phyloP scores from a whole-genome alignment of 2,329 filamentous ascomycete species.

The Graphium sp. region DNA sequence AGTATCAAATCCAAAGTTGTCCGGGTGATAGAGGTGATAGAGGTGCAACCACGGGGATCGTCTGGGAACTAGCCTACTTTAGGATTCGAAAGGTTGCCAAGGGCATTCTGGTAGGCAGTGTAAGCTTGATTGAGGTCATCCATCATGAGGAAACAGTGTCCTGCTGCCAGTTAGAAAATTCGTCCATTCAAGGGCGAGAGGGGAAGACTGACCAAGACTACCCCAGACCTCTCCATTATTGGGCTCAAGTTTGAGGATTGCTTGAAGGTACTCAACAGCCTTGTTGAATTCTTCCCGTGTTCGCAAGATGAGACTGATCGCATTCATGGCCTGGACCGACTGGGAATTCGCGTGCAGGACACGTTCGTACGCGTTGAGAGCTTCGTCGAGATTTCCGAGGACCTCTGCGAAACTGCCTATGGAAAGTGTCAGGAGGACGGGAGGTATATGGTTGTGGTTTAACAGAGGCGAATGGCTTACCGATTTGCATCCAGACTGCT shows the following conservation, averaged over 20 bases:
- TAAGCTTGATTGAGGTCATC: constrained; percentile 96
- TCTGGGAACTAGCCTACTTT: constrained; percentile 44
- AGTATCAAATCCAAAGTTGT: too few relatives aligned
- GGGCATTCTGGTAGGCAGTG: constrained; percentile 84
- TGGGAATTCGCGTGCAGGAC: constrained; percentile 75
- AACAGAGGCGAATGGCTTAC: constrained; percentile 44
- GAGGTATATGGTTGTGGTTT: constrained; percentile 6
- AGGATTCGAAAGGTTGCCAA: constrained; percentile 83
- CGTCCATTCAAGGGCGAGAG: background rate
- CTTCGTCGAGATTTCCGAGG: constrained; percentile 76
- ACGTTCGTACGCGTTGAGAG: constrained; percentile 79
- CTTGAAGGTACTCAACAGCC: constrained; percentile 82
- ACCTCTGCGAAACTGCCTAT: constrained; percentile 73
- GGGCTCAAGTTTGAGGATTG: constrained; percentile 75
- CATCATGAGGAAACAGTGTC: constrained; percentile 99
- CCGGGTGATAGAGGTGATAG: background rate
- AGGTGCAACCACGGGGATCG: background rate
- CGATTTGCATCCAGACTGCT: constrained; percentile 79
- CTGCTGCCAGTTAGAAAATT: constrained; percentile 23
- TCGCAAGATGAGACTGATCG: constrained; percentile 80
- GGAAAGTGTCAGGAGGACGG: constrained; percentile 8
- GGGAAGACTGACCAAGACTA: constrained; percentile 53
- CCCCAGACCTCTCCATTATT: constrained; percentile 95
- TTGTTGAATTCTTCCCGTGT: constrained; percentile 88
- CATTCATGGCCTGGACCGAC: constrained; percentile 84